Evolutionary conservation across 805 yeast species (phyloP).

Genomic region (Hanseniaspora meyeri): DNA sequence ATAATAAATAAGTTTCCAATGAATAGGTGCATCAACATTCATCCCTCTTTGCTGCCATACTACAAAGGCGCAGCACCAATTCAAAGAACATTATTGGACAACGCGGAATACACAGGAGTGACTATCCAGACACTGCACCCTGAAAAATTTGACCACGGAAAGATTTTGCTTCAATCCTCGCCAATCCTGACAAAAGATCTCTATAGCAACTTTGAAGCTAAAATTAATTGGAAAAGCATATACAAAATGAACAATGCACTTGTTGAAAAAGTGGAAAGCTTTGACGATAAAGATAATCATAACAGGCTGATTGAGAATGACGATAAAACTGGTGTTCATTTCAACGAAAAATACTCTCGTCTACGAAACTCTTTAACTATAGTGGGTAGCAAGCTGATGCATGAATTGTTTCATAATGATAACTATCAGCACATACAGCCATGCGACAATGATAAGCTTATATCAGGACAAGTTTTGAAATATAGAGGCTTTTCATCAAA

Average conservation of each 20-base stretch:
- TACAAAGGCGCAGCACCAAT: slow-evolving; percentile 85
- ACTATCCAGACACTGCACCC: slow-evolving; percentile 87
- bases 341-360: neutral
- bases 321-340: neutral
- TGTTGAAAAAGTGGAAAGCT: neutral
- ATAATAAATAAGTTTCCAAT: slow-evolving; percentile 35
- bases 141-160: slow-evolving; percentile 68
- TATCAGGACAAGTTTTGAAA: neutral
- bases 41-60: slow-evolving; percentile 76
- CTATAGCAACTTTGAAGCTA: neutral
- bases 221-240: neutral
- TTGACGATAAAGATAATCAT: neutral
- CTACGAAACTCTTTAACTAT: neutral
- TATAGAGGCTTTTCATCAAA: neutral
- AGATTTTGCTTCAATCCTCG: slow-evolving; percentile 47
- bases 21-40: slow-evolving; percentile 56
- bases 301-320: neutral
- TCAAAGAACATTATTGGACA: slow-evolving; percentile 61
- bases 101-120: slow-evolving; percentile 60
- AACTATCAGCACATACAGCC: neutral
- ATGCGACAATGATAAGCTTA: neutral
- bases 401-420: neutral
- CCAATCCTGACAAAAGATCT: slow-evolving; percentile 15
- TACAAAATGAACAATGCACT: neutral
- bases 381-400: neutral